Conservation (phyloP, 163 green algal genomes). For the Volvox carteri region DNA sequence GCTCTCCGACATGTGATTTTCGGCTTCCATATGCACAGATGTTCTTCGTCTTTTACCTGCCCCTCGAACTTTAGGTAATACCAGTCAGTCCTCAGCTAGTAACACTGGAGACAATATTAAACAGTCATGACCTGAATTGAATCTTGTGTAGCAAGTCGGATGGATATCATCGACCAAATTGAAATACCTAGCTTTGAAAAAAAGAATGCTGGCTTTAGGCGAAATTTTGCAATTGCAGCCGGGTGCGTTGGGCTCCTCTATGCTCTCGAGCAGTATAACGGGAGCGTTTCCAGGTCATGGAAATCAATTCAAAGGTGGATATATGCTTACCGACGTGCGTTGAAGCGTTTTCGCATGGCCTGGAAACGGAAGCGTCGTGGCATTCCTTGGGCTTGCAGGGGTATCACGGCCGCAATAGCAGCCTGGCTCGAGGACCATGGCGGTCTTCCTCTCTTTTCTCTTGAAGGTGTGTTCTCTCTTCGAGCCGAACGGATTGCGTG, state of each 20-base stretch:
- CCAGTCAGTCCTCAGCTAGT: not conserved
- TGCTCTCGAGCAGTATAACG: slow-evolving; percentile 59
- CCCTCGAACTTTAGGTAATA: not conserved
- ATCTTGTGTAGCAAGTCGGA: not conserved
- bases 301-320: slow-evolving; percentile 58
- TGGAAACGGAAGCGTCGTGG: slow-evolving; percentile 9
- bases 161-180: slow-evolving; percentile 60
- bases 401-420: slow-evolving; percentile 65
- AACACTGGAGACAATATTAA: too few species aligned
- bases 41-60: not conserved
- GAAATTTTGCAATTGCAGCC: slow-evolving; percentile 29
- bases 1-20: slow-evolving; percentile 3
- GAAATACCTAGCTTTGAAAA: slow-evolving; percentile 45
- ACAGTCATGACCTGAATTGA: not conserved
- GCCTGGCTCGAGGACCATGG: slow-evolving; percentile 76
- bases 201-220: slow-evolving; percentile 23
- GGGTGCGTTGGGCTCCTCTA: slow-evolving; percentile 33
- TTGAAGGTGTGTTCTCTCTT: slow-evolving; percentile 72
- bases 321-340: not conserved
- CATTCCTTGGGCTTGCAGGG: slow-evolving; percentile 55
- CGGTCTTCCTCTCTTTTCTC: slow-evolving; percentile 70
- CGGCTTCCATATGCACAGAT: not conserved
- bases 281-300: slow-evolving; percentile 28
- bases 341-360: not conserved
- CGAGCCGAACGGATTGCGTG: too few species aligned